Conservation (phyloP, 139 green algal genomes). For the Chlorella vulgaris region DNA sequence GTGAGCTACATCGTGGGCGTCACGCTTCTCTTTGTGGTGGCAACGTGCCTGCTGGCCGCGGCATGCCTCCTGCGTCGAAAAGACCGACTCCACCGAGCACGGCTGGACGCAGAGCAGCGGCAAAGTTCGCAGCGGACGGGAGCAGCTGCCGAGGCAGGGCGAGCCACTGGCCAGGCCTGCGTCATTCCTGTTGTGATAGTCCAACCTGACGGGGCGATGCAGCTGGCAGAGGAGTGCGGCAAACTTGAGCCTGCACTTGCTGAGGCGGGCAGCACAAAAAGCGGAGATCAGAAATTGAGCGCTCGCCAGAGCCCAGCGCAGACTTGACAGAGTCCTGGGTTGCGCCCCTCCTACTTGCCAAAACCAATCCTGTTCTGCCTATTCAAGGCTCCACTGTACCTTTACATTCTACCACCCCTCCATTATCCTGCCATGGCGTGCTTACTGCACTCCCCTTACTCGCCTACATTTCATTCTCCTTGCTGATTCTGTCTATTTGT, state of each 20-base stretch:
- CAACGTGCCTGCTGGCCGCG: neutral
- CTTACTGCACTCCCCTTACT: no score
- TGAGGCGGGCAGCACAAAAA: no score
- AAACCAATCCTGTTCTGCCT: no score
- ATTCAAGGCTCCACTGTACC: no score
- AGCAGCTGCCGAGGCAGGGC: neutral
- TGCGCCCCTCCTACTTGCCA: no score
- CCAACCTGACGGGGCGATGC: neutral
- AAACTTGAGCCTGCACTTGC: neutral
- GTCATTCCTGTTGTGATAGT: slow-evolving; percentile 9
- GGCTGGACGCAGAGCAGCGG: neutral
- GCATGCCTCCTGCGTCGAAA: slow-evolving; percentile 13
- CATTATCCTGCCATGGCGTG: no score
- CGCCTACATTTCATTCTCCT: no score
- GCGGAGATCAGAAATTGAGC: no score
- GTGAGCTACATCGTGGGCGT: neutral
- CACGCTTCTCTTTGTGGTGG: neutral
- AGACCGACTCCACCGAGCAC: neutral
- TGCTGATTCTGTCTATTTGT: no score
- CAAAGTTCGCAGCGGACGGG: neutral
- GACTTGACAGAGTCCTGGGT: no score
- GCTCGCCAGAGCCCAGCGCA: no score
- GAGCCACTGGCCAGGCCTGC: neutral
- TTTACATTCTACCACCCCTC: no score
- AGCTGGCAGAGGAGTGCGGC: neutral